phyloP scores from a whole-genome alignment of 2,329 filamentous ascomycete species.

The Knoxdaviesia capensis region DNA sequence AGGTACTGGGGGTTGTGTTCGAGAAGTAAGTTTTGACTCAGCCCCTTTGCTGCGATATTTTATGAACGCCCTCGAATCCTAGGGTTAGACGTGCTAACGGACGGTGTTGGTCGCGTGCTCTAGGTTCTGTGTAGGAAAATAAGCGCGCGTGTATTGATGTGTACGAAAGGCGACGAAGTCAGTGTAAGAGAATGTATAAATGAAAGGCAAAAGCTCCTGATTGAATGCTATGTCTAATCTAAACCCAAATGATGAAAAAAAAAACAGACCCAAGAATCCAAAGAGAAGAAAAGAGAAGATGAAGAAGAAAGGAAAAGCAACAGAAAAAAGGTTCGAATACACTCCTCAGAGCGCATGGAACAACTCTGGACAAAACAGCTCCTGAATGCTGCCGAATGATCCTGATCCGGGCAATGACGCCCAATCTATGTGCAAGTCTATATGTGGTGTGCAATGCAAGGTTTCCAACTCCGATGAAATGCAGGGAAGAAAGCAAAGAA shows the following conservation, averaged over 20 bases:
- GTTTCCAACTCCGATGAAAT: too few relatives aligned
- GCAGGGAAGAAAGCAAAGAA: too few relatives aligned
- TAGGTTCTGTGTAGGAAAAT: slow-evolving; percentile 38
- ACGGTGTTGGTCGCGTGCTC: not conserved
- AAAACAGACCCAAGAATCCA: slow-evolving; percentile 5
- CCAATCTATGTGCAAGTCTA: too few relatives aligned
- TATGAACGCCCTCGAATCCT: too few relatives aligned
- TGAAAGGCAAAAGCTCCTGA: slow-evolving; percentile 15
- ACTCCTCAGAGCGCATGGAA: too few relatives aligned
- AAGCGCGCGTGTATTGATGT: slow-evolving; percentile 7
- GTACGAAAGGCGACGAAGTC: not conserved
- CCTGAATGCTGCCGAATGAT: too few relatives aligned
- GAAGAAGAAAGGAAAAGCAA: not conserved
- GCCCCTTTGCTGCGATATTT: not conserved
- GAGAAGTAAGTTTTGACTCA: slow-evolving; percentile 52
- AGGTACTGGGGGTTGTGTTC: slow-evolving; percentile 90
- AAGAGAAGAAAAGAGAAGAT: slow-evolving; percentile 5
- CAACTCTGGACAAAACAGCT: too few relatives aligned
- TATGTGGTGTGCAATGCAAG: too few relatives aligned
- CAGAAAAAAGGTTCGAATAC: too few relatives aligned
- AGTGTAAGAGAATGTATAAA: slow-evolving; percentile 8
- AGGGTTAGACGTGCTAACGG: not conserved
- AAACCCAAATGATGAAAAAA: not conserved
- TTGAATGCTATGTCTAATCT: slow-evolving; percentile 17
- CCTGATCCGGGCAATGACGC: too few relatives aligned